Conservation (phyloP, 257 asterid genomes). For the Mitragyna speciosa region DNA sequence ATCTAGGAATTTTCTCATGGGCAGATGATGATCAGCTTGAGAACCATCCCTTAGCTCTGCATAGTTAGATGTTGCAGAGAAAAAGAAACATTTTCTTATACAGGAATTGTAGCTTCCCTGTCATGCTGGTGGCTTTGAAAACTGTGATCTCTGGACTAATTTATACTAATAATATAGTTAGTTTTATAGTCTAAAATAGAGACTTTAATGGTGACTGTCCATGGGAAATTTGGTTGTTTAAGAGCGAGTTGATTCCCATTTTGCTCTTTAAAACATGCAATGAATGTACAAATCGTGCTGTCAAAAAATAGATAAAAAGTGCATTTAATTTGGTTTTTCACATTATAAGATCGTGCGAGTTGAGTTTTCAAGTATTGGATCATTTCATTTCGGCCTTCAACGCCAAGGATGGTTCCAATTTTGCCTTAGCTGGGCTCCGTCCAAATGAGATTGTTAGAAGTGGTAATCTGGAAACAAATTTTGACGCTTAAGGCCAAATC, state of each 20-base stretch:
- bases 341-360: not conserved
- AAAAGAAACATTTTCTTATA: constrained; percentile 6
- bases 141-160: constrained; percentile 9
- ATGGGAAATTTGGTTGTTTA: not conserved
- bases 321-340: not conserved
- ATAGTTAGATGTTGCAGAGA: constrained; percentile 27
- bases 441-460: not conserved
- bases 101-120: constrained; percentile 14
- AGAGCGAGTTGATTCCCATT: not conserved
- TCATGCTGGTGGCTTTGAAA: constrained; percentile 9
- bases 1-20: constrained; percentile 11
- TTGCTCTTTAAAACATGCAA: not conserved
- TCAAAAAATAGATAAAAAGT: not conserved
- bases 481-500: not conserved
- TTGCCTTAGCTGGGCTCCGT: not conserved
- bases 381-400: not conserved
- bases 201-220: not conserved
- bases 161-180: constrained; percentile 12
- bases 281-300: not conserved
- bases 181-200: not conserved
- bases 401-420: not conserved
- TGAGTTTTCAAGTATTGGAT: not conserved
- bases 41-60: constrained; percentile 14
- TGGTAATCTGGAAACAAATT: not conserved
- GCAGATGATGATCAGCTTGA: constrained; percentile 4